These are phyloP conservation scores for Phaseolus lunatus DNA, from an alignment of 306 rosid genomes.

Conservation along the genomic window DNA sequence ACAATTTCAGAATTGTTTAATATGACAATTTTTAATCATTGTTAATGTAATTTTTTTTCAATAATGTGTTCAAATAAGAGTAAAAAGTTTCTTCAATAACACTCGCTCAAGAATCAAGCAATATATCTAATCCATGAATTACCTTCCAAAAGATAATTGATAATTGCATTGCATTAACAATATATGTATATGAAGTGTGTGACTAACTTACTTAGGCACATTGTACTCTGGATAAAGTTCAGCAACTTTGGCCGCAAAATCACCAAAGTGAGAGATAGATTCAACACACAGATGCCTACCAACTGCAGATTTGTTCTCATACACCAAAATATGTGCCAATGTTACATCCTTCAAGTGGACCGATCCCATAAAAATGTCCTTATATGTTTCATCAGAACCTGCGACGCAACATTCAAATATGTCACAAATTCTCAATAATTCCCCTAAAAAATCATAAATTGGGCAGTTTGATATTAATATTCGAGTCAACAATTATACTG, in stretches of 20 bases:
- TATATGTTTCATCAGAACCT: conserved; percentile 79
- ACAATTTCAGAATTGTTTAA: no score
- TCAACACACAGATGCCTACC: conserved; percentile 90
- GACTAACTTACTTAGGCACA: conserved; percentile 63
- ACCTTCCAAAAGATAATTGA: background rate
- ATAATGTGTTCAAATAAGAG: conserved; percentile 18
- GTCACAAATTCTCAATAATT: conserved; percentile 22
- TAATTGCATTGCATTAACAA: conserved; percentile 6
- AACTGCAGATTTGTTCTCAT: conserved; percentile 77
- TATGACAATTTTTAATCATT: no score
- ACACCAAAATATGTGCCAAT: conserved; percentile 82
- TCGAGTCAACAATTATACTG: background rate
- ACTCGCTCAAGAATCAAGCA: conserved; percentile 23
- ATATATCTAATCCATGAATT: background rate
- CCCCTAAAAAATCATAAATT: background rate
- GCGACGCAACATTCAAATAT: conserved; percentile 43
- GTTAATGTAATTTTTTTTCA: no score
- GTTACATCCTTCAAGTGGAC: conserved; percentile 96
- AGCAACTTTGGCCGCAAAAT: conserved; percentile 78
- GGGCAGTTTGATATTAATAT: background rate
- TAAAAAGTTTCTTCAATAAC: conserved; percentile 14
- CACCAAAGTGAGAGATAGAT: conserved; percentile 82
- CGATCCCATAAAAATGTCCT: conserved; percentile 67
- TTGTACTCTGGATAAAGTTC: conserved; percentile 81
- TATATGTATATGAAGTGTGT: conserved; percentile 23